Base-by-base conservation (phyloP, 345 rosid species). In the Gossypium raimondii region DNA sequence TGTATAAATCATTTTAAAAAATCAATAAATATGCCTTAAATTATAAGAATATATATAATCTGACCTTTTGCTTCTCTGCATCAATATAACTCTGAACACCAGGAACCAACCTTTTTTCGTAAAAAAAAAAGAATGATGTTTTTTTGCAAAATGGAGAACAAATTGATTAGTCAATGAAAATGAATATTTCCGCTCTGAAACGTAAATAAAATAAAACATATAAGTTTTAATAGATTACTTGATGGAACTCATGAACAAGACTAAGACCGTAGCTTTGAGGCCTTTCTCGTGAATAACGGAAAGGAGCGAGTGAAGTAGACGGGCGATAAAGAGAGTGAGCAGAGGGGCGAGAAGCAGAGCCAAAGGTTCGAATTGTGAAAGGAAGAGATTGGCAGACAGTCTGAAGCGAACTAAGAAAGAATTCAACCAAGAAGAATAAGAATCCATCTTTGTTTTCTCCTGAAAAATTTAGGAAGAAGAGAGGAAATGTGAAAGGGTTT, bases 31-130 rank as follows among this genome's bases (percentile, higher is more conserved):
- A 41, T 3, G 48, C 24, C 2, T 44, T 59, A 29, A 65, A 62
- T 44, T 8, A 25, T 61, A 61, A 70, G n/a, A 22, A 47, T 8
- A 50, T 48, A 24, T 22, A 47, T 12, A 18, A 25, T 67, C 84
- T 67, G 38, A 95, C 99, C 97, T 95, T 95, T 79, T 91, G 98
- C 82, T 95, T 93, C 90, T 95, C 92, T 1, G 92, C 92, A 74
- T 91, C 97, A 29, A 93, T 88, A 79, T 90, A 86, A 17, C 84
- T 84, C 73, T 90, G 86, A 44, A 92, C 98, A 11, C 93, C 90
- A 48, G 99, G 99, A 59, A 93, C 72, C 90, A 85, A 72, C 90
- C 99, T 92, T 77, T 57, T 71, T 29, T 60, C 4, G 38, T 34
- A 34, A 34, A 34, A 34, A 34, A 29, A 22, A 1, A 24, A 22